These are phyloP conservation scores for Tetrahymena malaccensis DNA, from an alignment of 73 alveolate genomes.

Conservation along the genomic window DNA sequence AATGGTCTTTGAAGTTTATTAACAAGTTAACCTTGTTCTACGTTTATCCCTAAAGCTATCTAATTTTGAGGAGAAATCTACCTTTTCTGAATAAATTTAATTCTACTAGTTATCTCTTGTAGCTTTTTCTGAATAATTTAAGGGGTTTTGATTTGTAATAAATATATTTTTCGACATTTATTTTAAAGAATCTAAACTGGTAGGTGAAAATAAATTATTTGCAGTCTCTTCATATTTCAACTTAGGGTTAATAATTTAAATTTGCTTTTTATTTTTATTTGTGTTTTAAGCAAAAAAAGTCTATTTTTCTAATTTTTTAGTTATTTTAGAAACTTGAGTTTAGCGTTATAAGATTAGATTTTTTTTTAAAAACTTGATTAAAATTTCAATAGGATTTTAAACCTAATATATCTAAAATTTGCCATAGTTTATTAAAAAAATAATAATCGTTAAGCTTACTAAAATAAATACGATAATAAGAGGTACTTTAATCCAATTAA, in stretches of 20 bases:
- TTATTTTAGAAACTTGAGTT: background rate
- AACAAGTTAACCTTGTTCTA: background rate
- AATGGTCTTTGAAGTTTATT: background rate
- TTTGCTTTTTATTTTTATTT: no score
- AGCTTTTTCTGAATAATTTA: no score
- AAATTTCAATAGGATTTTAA: background rate
- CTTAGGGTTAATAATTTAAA: no score
- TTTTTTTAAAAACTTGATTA: no score
- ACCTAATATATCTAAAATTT: no score
- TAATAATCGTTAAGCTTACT: background rate
- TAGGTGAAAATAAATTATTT: no score
- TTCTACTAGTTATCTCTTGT: background rate
- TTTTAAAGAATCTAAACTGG: background rate
- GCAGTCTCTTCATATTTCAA: background rate
- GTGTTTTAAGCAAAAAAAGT: background rate
- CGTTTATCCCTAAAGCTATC: background rate
- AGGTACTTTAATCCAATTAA: background rate
- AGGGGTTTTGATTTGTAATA: no score
- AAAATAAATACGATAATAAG: background rate
- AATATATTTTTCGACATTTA: background rate
- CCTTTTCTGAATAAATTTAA: background rate
- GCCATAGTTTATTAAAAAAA: background rate
- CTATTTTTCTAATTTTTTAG: no score
- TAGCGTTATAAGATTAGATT: background rate
- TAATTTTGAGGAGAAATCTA: background rate